Conservation (phyloP, 1,284 basidiomycete species). For the Amylostereum areolatum region DNA sequence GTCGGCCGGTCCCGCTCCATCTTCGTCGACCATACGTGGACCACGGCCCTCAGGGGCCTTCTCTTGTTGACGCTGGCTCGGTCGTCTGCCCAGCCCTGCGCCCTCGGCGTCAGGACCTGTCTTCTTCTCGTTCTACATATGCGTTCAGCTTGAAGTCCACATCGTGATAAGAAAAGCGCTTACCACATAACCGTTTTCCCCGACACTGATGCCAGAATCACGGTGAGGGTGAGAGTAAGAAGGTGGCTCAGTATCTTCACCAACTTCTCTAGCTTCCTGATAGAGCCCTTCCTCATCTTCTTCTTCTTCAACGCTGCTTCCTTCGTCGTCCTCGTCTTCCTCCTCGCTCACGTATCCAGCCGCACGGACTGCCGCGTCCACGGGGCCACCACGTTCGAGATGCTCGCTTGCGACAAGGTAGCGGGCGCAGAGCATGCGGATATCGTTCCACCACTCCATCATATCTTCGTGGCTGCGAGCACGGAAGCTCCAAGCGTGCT, state of each 20-base stretch:
- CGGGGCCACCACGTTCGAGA: slow-evolving; percentile 90
- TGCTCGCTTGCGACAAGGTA: slow-evolving; percentile 94
- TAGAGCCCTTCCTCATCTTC: slow-evolving; percentile 48
- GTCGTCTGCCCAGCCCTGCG: slow-evolving; percentile 28
- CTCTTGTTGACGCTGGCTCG: slow-evolving; percentile 60
- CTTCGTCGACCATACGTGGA: slow-evolving; percentile 26
- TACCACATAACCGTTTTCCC: slow-evolving; percentile 70
- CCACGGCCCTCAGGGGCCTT: slow-evolving; percentile 59
- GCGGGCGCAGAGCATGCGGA: slow-evolving; percentile 92
- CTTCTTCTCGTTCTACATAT: slow-evolving; percentile 35
- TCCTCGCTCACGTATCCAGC: slow-evolving; percentile 83
- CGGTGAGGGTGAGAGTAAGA: slow-evolving; percentile 30
- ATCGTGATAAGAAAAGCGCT: slow-evolving; percentile 23
- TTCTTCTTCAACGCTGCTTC: slow-evolving; percentile 72
- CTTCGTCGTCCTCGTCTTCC: slow-evolving; percentile 65
- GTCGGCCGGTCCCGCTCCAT: slow-evolving; percentile 17
- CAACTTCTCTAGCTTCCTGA: slow-evolving; percentile 26
- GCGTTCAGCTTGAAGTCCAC: not conserved
- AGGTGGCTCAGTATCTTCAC: slow-evolving; percentile 39
- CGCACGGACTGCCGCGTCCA: slow-evolving; percentile 87
- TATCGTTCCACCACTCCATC: slow-evolving; percentile 99
- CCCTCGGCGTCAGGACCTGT: slow-evolving; percentile 17
- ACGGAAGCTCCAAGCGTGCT: slow-evolving; percentile 87
- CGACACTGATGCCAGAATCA: slow-evolving; percentile 39
- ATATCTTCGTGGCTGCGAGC: slow-evolving; percentile 90